Percentiles rank a stretch among this genome's conserved stretches.
phyloP scores from a whole-genome alignment of 2,329 filamentous ascomycete genomes.

The Amesomyces nigricolor region DNA sequence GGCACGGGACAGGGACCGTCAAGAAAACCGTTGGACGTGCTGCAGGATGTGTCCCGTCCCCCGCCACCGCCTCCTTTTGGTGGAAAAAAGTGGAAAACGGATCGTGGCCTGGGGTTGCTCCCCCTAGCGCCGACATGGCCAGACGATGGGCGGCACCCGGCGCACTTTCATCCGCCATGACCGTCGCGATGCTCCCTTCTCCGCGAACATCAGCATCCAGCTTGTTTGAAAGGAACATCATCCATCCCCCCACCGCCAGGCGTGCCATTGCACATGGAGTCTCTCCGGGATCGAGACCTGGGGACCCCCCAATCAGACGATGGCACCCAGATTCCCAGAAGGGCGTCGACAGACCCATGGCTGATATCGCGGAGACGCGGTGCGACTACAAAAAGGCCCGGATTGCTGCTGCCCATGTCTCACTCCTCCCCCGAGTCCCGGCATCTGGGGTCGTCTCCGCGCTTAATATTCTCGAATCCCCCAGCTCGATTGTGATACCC shows the following conservation, averaged over 20 bases:
- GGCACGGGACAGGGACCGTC: conserved; percentile 4
- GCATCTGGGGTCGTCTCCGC: conserved; percentile 4
- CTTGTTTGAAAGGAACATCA: conserved; percentile 4
- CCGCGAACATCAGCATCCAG: neutral
- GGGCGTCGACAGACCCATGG: neutral
- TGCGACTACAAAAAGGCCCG: conserved; percentile 22
- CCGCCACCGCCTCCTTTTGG: conserved; percentile 15
- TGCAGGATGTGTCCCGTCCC: conserved; percentile 1
- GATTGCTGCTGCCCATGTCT: conserved; percentile 13
- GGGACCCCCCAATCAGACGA: conserved; percentile 15
- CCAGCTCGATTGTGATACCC: neutral
- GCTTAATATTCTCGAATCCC: neutral
- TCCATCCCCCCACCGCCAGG: conserved; percentile 14
- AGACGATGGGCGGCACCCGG: neutral
- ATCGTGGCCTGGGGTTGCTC: conserved; percentile 1
- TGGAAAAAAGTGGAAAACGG: conserved; percentile 17
- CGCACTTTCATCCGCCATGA: conserved; percentile 2
- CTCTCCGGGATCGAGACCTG: conserved; percentile 9
- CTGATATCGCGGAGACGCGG: conserved; percentile 13
- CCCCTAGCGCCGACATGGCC: conserved; percentile 4
- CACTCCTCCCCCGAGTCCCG: conserved; percentile 1
- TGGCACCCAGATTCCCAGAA: neutral
- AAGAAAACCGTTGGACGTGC: conserved; percentile 12
- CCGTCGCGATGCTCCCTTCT: neutral
- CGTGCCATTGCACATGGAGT: conserved; percentile 12